These are phyloP conservation scores for Phytophthora podocarpi DNA, from an alignment of 352 stramenopile genomes.

Conservation along the genomic window DNA sequence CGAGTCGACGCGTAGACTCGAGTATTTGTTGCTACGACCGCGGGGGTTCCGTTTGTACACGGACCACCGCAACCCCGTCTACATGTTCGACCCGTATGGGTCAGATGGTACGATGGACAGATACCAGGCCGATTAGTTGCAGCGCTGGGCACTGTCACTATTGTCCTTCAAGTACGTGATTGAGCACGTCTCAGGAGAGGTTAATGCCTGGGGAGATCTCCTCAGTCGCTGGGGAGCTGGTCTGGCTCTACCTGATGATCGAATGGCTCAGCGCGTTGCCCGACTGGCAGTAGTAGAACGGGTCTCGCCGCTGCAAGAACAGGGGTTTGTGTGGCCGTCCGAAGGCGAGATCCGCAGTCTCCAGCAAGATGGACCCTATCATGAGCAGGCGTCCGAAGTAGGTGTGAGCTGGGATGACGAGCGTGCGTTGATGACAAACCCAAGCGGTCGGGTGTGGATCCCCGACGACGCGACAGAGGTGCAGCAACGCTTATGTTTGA, in stretches of 20 bases:
- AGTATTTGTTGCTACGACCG: slow-evolving; percentile 12
- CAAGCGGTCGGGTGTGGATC: not conserved
- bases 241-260: not conserved
- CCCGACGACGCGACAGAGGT: not conserved
- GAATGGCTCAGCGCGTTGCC: not conserved
- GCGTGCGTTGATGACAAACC: not conserved
- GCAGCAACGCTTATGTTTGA: not conserved
- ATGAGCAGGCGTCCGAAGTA: not conserved
- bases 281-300: not conserved
- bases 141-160: not conserved
- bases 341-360: not conserved
- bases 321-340: not conserved
- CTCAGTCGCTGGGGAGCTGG: not conserved
- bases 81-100: slow-evolving; percentile 14
- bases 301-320: not conserved
- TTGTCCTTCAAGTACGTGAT: too few relatives aligned
- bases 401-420: not conserved
- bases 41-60: slow-evolving; percentile 14
- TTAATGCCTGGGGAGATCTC: not conserved
- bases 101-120: not conserved
- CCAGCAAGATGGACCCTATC: not conserved
- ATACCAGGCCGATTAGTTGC: not conserved
- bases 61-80: slow-evolving; percentile 18
- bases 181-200: not conserved
- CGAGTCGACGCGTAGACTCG: not conserved